Base-by-base conservation (phyloP, 371 early-diverging fungal species). In the Mortierella sp. region DNA sequence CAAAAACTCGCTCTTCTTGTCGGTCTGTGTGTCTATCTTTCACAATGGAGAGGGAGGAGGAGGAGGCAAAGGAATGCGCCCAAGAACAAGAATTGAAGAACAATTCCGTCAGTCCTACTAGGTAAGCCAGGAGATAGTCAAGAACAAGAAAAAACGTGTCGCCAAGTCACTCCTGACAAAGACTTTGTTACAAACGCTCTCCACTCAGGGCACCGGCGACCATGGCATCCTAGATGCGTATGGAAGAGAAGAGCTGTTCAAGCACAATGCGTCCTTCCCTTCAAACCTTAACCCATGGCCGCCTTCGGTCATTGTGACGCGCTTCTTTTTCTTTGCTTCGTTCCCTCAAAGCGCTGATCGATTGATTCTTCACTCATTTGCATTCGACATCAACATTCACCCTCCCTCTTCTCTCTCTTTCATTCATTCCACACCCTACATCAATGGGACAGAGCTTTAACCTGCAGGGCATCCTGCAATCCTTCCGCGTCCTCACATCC, bases 371-470 rank as follows among this genome's bases (percentile, higher is more conserved):
- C 37, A 21, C 6, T 9, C 64, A 2, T 37, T 40, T 19, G 9
- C 48, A 46, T 46, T 53, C 53, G 21, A 53, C 53, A 53, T 53
- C 53, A 64, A 21, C 37, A 28, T 26, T 37, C 64, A 37, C 64
- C 13, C 57, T 8, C 24, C 10, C 54, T 24, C 54, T 13, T 21
- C 28, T 61, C 67, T 50, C 43, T n/a, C 31, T 19, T 26, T 4
- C 48, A 31, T 54, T 69, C 59, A 28, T 67, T 64, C 34, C 4
- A n/a, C 48, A 72, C 37, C 31, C 6, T 11, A 31, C 31, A 59
- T 19, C 40, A 96, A 40, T 95, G 96, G 96, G 92, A 4, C 97
- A 97, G 83, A 95, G 95, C 78, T 82, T 95, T 40, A 97, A 97
- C 82, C 46, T 90, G 0, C 88, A 94, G 11, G 96, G 94, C 21